Evolutionary conservation across 2,329 filamentous ascomycete species (phyloP).

Genomic region (Fusarium sp.): DNA sequence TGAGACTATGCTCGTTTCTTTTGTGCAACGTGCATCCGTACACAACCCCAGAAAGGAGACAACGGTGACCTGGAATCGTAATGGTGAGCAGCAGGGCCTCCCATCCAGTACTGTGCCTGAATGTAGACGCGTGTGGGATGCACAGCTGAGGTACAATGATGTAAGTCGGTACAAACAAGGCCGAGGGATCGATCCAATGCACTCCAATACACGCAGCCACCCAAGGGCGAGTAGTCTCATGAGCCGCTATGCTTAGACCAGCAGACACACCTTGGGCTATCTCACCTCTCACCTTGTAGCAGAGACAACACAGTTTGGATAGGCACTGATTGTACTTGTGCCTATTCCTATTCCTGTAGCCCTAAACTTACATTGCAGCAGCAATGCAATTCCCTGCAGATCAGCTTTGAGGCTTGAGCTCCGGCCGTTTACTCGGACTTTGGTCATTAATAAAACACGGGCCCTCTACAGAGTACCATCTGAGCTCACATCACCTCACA

Average conservation of each 20-base stretch:
- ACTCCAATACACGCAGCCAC: slow-evolving; percentile 23
- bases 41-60: slow-evolving; percentile 24
- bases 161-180: slow-evolving; percentile 44
- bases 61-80: slow-evolving; percentile 35
- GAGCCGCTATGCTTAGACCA: slow-evolving; percentile 35
- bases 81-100: slow-evolving; percentile 20
- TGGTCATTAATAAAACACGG: slow-evolving; percentile 41
- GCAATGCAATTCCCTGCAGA: neutral
- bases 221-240: slow-evolving; percentile 37
- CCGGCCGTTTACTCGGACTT: slow-evolving; percentile 31
- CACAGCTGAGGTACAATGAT: slow-evolving; percentile 46
- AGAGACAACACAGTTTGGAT: slow-evolving; percentile 17
- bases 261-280: slow-evolving; percentile 38
- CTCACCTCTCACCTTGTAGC: slow-evolving; percentile 18
- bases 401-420: slow-evolving; percentile 21
- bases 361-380: slow-evolving; percentile 17
- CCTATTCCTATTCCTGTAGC: slow-evolving; percentile 15
- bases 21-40: slow-evolving; percentile 35
- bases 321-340: neutral
- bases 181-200: slow-evolving; percentile 36
- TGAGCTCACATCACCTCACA: slow-evolving; percentile 49
- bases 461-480: slow-evolving; percentile 36
- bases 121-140: slow-evolving; percentile 32
- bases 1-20: slow-evolving; percentile 35
- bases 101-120: slow-evolving; percentile 29